A percentile compares a stretch with the other conserved stretches of the same genome.
These are phyloP conservation scores for Alternaria novae-zelandiae DNA, from an alignment of 2,329 filamentous ascomycete species.

Conservation along the genomic window DNA sequence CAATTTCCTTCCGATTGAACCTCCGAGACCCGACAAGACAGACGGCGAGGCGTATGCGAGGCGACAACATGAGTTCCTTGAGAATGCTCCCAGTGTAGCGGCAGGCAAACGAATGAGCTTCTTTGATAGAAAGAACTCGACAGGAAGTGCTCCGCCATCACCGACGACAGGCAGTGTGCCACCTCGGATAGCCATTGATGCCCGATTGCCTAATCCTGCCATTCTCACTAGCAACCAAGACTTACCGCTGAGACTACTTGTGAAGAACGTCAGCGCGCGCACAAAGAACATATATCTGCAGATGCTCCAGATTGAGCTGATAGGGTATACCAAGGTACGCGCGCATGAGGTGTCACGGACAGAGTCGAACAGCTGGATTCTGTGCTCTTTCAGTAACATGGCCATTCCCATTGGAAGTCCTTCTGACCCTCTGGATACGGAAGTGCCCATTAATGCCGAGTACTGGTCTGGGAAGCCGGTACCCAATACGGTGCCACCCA, in stretches of 20 bases:
- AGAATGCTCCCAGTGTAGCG: conserved; percentile 32
- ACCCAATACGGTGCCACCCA: conserved; percentile 85
- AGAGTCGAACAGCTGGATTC: conserved; percentile 76
- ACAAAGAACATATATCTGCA: conserved; percentile 75
- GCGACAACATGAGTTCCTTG: conserved; percentile 67
- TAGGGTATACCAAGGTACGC: conserved; percentile 79
- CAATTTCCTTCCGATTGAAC: conserved; percentile 92
- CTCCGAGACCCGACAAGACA: conserved; percentile 71
- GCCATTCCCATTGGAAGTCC: conserved; percentile 70
- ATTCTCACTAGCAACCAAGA: conserved; percentile 90
- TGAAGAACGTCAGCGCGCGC: conserved; percentile 75
- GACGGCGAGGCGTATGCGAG: conserved; percentile 85
- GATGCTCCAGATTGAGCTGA: conserved; percentile 80
- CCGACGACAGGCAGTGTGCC: conserved; percentile 29
- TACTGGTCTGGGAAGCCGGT: conserved; percentile 76
- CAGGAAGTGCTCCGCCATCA: conserved; percentile 22
- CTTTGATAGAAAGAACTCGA: conserved; percentile 57
- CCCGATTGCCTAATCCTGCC: conserved; percentile 82
- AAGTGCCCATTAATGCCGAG: conserved; percentile 71
- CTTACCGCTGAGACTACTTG: conserved; percentile 78
- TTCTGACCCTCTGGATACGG: conserved; percentile 66
- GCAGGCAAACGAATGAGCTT: conserved; percentile 65
- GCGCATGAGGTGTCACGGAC: conserved; percentile 76
- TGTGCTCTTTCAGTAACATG: conserved; percentile 75
- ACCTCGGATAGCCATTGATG: conserved; percentile 75